phyloP scores from a whole-genome alignment of 2,329 filamentous ascomycete species.

The Neospermospora avenae region DNA sequence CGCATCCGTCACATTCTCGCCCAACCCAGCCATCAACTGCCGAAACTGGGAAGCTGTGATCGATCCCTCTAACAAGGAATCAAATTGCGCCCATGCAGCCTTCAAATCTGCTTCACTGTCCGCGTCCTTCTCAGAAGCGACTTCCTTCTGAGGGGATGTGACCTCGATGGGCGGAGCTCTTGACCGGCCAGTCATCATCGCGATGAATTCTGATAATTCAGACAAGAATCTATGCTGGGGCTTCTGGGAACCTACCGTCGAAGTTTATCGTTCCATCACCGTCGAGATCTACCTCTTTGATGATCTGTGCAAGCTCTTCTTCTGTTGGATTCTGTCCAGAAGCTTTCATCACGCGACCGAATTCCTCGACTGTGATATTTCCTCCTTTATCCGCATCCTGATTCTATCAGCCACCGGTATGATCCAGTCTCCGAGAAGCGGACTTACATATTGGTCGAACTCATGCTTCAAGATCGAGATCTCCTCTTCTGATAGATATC shows the following conservation, averaged over 20 bases:
- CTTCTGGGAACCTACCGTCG: constrained; percentile 32
- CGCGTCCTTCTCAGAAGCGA: not conserved
- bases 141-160: not conserved
- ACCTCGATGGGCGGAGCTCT: constrained; percentile 21
- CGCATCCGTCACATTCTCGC: constrained; percentile 35
- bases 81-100: constrained; percentile 38
- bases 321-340: constrained; percentile 33
- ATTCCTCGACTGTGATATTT: constrained; percentile 39
- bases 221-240: not conserved
- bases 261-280: constrained; percentile 41
- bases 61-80: constrained; percentile 36
- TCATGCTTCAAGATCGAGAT: constrained; percentile 26
- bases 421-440: not conserved
- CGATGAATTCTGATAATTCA: constrained; percentile 37
- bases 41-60: constrained; percentile 37
- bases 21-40: constrained; percentile 35
- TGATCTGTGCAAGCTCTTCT: constrained; percentile 39
- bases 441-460: constrained; percentile 28
- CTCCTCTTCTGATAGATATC: constrained; percentile 24
- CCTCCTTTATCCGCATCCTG: constrained; percentile 28
- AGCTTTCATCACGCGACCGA: constrained; percentile 38
- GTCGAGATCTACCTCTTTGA: constrained; percentile 40
- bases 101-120: constrained; percentile 33
- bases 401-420: not conserved
- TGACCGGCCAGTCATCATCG: constrained; percentile 42